These are phyloP conservation scores for Lizonia empirigonia DNA, from an alignment of 2,329 filamentous ascomycete species.

Conservation along the genomic window DNA sequence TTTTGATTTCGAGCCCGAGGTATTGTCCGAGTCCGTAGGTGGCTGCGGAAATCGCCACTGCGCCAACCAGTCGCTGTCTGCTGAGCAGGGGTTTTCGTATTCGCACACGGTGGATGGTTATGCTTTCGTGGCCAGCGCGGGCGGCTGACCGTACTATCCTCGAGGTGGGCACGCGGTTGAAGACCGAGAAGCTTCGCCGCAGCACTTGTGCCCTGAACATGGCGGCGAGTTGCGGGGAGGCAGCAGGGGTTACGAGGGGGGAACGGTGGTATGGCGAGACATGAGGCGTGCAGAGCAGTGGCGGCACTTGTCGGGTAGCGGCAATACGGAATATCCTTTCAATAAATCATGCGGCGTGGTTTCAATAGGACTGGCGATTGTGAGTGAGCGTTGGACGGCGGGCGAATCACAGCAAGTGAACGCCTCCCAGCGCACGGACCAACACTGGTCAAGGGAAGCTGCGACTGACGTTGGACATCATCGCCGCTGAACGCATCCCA, in stretches of 20 bases:
- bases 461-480: slow-evolving; percentile 12
- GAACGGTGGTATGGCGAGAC: slow-evolving; percentile 20
- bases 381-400: neutral
- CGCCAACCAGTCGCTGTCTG: slow-evolving; percentile 35
- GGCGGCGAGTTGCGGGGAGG: slow-evolving; percentile 27
- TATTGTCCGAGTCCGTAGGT: slow-evolving; percentile 30
- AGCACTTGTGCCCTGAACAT: slow-evolving; percentile 49
- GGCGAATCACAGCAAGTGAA: slow-evolving; percentile 9
- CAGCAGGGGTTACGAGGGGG: slow-evolving; percentile 19
- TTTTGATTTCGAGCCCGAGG: slow-evolving; percentile 31
- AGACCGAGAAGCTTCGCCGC: slow-evolving; percentile 47
- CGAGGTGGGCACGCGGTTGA: slow-evolving; percentile 31
- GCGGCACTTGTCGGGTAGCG: neutral
- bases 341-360: slow-evolving; percentile 1
- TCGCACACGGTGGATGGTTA: slow-evolving; percentile 49
- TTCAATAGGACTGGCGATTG: neutral
- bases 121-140: slow-evolving; percentile 38
- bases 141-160: slow-evolving; percentile 33
- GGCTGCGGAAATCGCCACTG: slow-evolving; percentile 23
- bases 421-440: slow-evolving; percentile 4
- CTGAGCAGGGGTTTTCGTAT: slow-evolving; percentile 43
- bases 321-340: neutral
- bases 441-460: slow-evolving; percentile 6
- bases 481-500: slow-evolving; percentile 29
- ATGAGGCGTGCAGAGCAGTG: slow-evolving; percentile 19